Conservation (phyloP, 345 rosid genomes). For the Laguncularia racemosa region DNA sequence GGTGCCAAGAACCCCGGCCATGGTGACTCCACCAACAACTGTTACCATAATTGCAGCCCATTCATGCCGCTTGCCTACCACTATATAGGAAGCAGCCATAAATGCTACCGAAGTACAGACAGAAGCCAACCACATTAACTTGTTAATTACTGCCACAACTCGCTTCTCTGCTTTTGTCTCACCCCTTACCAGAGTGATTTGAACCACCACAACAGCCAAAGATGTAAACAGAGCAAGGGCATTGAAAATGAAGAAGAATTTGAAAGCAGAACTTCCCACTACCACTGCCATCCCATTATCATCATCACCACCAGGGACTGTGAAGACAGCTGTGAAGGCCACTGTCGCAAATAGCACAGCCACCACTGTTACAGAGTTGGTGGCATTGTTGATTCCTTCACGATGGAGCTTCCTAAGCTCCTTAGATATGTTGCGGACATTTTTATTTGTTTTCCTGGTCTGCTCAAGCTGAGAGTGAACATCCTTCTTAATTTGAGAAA, state of each 20-base stretch:
- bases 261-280: slow-evolving; percentile 4
- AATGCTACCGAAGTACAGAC: slow-evolving; percentile 11
- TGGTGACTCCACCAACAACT: slow-evolving; percentile 14
- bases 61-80: slow-evolving; percentile 6
- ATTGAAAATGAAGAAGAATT: slow-evolving; percentile 8
- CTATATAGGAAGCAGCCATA: slow-evolving; percentile 9
- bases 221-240: slow-evolving; percentile 11
- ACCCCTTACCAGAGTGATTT: slow-evolving; percentile 9
- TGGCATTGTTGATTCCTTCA: slow-evolving; percentile 19
- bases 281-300: slow-evolving; percentile 8
- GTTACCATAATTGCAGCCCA: slow-evolving; percentile 20
- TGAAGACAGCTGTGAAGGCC: slow-evolving; percentile 28
- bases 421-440: slow-evolving; percentile 14
- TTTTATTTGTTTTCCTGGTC: slow-evolving; percentile 10
- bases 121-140: slow-evolving; percentile 13
- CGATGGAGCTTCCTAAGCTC: slow-evolving; percentile 20
- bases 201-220: slow-evolving; percentile 15
- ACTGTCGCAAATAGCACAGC: slow-evolving; percentile 24
- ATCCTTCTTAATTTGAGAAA: slow-evolving; percentile 9
- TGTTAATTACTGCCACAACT: slow-evolving; percentile 11
- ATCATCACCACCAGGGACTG: slow-evolving; percentile 15
- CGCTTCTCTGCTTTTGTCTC: slow-evolving; percentile 13
- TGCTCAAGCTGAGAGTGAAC: slow-evolving; percentile 11
- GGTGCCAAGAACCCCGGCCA: slow-evolving; percentile 21
- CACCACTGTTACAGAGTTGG: slow-evolving; percentile 21